Evolutionary conservation across 768 basidiomycete genomes (phyloP).

Genomic region (Lactarius sanguifluus): DNA sequence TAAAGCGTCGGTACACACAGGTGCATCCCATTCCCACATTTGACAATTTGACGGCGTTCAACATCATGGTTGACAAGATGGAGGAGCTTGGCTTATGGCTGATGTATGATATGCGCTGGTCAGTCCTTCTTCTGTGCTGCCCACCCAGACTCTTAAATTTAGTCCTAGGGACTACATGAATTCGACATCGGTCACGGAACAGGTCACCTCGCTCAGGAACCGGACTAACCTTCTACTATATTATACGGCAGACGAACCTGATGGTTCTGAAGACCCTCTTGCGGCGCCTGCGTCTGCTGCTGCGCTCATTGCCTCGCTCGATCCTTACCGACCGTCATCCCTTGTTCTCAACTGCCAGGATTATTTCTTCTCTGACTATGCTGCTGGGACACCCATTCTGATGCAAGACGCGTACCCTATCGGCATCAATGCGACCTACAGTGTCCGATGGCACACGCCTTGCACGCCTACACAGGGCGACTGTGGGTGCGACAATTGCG

Average conservation of each 20-base stretch:
- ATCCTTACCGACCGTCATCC: slow-evolving; percentile 60
- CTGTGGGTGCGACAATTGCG: slow-evolving; percentile 74
- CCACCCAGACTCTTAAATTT: background rate
- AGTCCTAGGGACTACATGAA: slow-evolving; percentile 59
- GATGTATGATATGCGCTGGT: slow-evolving; percentile 82
- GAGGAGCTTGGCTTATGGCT: slow-evolving; percentile 67
- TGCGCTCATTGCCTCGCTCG: slow-evolving; percentile 48
- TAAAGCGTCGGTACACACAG: slow-evolving; percentile 33
- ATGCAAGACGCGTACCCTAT: slow-evolving; percentile 64
- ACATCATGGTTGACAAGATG: slow-evolving; percentile 65
- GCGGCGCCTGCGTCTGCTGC: slow-evolving; percentile 52
- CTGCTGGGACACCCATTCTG: slow-evolving; percentile 65
- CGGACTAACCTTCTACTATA: slow-evolving; percentile 68
- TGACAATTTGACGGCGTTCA: slow-evolving; percentile 55
- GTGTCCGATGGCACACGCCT: slow-evolving; percentile 56
- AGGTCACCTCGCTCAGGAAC: slow-evolving; percentile 68
- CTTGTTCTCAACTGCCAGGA: slow-evolving; percentile 58
- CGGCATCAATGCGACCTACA: slow-evolving; percentile 63
- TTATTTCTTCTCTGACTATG: slow-evolving; percentile 59
- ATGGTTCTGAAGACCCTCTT: slow-evolving; percentile 64
- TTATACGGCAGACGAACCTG: slow-evolving; percentile 77
- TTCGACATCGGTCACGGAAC: slow-evolving; percentile 54
- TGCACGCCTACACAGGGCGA: slow-evolving; percentile 68
- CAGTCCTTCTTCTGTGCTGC: slow-evolving; percentile 8
- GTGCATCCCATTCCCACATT: slow-evolving; percentile 73